Conservation (phyloP, 2,329 filamentous ascomycete species). For the Parascedosporium putredinis region DNA sequence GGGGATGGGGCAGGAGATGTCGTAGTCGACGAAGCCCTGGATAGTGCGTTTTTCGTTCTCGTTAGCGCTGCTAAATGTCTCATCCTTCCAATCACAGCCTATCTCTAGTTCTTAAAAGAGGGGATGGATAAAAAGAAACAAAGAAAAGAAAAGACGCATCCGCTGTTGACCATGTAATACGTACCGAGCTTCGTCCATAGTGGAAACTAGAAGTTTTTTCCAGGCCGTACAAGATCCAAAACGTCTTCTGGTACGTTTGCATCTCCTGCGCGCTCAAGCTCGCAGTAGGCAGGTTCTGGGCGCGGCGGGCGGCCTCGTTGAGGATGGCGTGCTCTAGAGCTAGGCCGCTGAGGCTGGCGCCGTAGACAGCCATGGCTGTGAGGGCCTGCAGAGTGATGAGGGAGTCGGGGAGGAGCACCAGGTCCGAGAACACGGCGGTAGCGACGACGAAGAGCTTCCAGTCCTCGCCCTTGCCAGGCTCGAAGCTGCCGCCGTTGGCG, state of each 20-base stretch:
- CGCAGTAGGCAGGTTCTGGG: constrained; percentile 18
- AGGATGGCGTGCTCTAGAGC: constrained; percentile 22
- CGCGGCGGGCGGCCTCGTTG: constrained; percentile 20
- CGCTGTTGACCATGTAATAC: too few species aligned
- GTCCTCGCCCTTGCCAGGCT: constrained; percentile 25
- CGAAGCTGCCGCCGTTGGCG: constrained; percentile 23
- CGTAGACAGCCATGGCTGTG: constrained; percentile 21
- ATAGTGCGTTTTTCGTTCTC: too few species aligned
- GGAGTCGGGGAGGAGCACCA: constrained; percentile 20
- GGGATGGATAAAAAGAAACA: too few species aligned
- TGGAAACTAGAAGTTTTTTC: constrained; percentile 20
- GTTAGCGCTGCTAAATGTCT: too few species aligned
- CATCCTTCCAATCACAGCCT: too few species aligned
- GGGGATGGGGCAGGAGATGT: constrained; percentile 21
- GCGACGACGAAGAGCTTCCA: constrained; percentile 29
- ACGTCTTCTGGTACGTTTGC: constrained; percentile 17
- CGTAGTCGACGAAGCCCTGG: constrained; percentile 20
- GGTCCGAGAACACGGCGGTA: constrained; percentile 24
- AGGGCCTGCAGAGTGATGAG: constrained; percentile 20
- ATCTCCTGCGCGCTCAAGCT: constrained; percentile 12
- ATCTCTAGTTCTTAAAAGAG: too few species aligned
- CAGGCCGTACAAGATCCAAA: constrained; percentile 18
- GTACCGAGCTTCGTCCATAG: constrained; percentile 20
- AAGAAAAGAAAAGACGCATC: too few species aligned
- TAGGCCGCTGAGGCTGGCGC: constrained; percentile 18